Evolutionary conservation across 176 grass and related monocot species (phyloP).

Genomic region (Olyra latifolia): DNA sequence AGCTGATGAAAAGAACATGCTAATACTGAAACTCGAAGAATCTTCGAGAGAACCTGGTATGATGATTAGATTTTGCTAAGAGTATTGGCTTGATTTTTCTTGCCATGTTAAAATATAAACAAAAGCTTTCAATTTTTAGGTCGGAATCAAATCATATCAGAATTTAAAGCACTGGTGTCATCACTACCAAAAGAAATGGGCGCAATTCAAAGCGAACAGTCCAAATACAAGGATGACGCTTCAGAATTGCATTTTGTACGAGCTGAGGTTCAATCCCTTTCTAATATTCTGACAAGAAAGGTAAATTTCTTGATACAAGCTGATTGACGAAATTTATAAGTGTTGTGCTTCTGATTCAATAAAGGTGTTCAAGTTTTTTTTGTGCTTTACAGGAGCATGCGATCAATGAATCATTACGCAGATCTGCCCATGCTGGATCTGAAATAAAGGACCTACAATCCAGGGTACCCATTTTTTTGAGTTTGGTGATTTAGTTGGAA

Average conservation of each 20-base stretch:
- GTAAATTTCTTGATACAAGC: conserved; percentile 35
- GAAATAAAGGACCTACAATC: conserved; percentile 35
- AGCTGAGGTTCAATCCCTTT: conserved; percentile 78
- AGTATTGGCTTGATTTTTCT: conserved; percentile 17
- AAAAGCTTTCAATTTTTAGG: conserved; percentile 52
- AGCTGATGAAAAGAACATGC: conserved; percentile 63
- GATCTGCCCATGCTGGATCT: conserved; percentile 31
- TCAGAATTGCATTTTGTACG: conserved; percentile 70
- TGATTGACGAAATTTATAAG: conserved; percentile 4
- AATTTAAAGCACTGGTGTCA: conserved; percentile 73
- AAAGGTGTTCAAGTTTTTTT: background rate
- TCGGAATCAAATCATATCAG: conserved; percentile 76
- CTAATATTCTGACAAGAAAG: conserved; percentile 61
- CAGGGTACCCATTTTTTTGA: conserved; percentile 11
- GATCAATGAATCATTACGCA: conserved; percentile 29
- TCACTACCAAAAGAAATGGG: conserved; percentile 80
- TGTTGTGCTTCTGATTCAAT: background rate
- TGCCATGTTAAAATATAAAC: conserved; percentile 2
- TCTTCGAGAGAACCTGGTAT: conserved; percentile 92
- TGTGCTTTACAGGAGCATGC: conserved; percentile 33
- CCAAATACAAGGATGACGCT: conserved; percentile 62
- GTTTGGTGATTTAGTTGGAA: background rate
- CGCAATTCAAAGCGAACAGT: conserved; percentile 70
- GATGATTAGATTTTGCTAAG: conserved; percentile 21
- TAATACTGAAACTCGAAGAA: conserved; percentile 78